phyloP scores from a whole-genome alignment of 768 basidiomycete species.

The Favolaschia claudopus region DNA sequence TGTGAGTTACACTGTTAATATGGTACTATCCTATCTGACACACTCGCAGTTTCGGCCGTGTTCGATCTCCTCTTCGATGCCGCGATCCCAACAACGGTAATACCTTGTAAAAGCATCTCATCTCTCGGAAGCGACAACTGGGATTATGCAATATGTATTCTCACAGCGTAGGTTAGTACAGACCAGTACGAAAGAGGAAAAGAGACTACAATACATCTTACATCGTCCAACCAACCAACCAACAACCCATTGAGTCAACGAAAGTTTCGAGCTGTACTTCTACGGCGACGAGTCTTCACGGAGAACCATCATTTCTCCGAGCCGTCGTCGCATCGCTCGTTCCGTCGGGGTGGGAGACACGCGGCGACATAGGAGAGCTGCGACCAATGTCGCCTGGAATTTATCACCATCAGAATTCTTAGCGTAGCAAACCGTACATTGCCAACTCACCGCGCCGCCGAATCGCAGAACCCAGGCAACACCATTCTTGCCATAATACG shows the following conservation, averaged over 20 bases:
- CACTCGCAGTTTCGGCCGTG: constrained; percentile 29
- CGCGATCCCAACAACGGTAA: constrained; percentile 49
- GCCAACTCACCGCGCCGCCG: constrained; percentile 61
- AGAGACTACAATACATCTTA: too few species aligned
- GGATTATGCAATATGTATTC: constrained; percentile 63
- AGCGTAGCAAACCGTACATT: too few species aligned
- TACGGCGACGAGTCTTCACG: constrained; percentile 55
- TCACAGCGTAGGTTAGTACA: constrained; percentile 36
- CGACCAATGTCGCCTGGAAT: constrained; percentile 56
- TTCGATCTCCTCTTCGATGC: constrained; percentile 38
- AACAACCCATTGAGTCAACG: not conserved
- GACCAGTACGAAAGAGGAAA: constrained; percentile 18
- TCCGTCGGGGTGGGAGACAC: constrained; percentile 92
- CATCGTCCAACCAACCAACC: constrained; percentile 2
- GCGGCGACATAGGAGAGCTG: constrained; percentile 79
- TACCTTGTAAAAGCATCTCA: constrained; percentile 63
- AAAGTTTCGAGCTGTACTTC: constrained; percentile 45
- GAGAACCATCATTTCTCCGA: constrained; percentile 81
- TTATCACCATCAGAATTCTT: not conserved
- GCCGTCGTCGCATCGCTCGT: constrained; percentile 83
- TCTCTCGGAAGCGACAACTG: constrained; percentile 52
- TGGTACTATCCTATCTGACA: not conserved
- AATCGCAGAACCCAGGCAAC: constrained; percentile 95
- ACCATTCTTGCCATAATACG: constrained; percentile 84
- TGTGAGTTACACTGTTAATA: constrained; percentile 35